Percentiles rank a stretch among this genome's conserved stretches.
Evolutionary conservation across 2,329 filamentous ascomycete species (phyloP).

Genomic region (Drechmeria coniospora): DNA sequence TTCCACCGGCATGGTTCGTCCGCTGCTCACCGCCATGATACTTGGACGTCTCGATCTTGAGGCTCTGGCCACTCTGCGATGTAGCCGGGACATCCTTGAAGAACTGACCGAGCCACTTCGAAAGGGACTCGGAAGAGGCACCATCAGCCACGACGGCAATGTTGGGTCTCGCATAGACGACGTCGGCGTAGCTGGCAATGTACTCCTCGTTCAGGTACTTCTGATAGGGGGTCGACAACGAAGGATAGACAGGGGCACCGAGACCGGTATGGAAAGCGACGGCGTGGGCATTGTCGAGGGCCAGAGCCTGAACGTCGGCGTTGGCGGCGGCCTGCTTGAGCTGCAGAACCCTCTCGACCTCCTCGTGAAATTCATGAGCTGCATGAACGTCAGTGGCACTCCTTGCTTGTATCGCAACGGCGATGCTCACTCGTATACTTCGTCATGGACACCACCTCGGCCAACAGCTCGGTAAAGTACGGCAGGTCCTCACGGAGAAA

Average conservation of each 20-base stretch:
- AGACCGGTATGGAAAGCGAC: constrained; percentile 90
- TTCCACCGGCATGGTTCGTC: constrained; percentile 59
- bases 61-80: constrained; percentile 31
- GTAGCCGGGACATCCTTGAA: constrained; percentile 56
- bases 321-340: constrained; percentile 61
- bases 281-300: constrained; percentile 72
- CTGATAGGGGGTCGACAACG: constrained; percentile 53
- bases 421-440: constrained; percentile 58
- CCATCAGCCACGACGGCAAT: constrained; percentile 87
- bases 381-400: constrained; percentile 5
- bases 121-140: constrained; percentile 56
- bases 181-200: constrained; percentile 59
- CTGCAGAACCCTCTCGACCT: constrained; percentile 64
- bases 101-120: constrained; percentile 87
- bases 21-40: constrained; percentile 96
- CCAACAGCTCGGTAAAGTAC: constrained; percentile 92
- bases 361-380: constrained; percentile 87
- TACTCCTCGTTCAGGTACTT: constrained; percentile 68
- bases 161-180: constrained; percentile 78
- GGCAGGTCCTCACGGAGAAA: constrained; percentile 93
- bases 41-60: constrained; percentile 53
- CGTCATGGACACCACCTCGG: constrained; percentile 77
- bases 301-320: constrained; percentile 47
- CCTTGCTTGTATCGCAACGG: background rate
- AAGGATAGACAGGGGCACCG: constrained; percentile 61